These are phyloP conservation scores for Cymbopogon citratus DNA, from an alignment of 176 grass and related monocot genomes.

Conservation along the genomic window DNA sequence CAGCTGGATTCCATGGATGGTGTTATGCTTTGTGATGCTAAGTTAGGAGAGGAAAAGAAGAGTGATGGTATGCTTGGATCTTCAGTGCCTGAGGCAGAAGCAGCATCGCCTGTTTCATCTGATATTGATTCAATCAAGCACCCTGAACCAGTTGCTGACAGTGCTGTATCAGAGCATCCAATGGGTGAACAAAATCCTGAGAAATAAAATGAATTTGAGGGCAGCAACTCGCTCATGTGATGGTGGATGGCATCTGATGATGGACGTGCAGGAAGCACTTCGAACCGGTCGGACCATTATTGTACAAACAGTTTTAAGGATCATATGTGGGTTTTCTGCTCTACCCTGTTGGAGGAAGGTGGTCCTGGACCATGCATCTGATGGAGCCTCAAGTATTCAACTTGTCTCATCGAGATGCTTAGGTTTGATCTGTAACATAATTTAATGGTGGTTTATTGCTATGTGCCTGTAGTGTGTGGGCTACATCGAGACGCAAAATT, in stretches of 20 bases:
- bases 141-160: slow-evolving; percentile 10
- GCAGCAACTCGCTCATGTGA: slow-evolving; percentile 11
- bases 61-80: neutral
- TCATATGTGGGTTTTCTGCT: neutral
- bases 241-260: slow-evolving; percentile 17
- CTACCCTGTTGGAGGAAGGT: neutral
- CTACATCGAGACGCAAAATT: neutral
- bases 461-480: neutral
- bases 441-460: slow-evolving; percentile 31
- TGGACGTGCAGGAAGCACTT: slow-evolving; percentile 25
- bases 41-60: slow-evolving; percentile 22
- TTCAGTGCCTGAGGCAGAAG: slow-evolving; percentile 11
- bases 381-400: neutral
- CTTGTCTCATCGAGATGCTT: neutral
- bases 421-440: slow-evolving; percentile 14
- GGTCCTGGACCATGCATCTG: neutral
- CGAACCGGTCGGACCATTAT: slow-evolving; percentile 4
- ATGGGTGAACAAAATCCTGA: slow-evolving; percentile 20
- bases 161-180: neutral
- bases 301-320: neutral
- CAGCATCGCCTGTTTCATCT: neutral
- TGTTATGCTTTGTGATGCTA: neutral
- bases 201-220: slow-evolving; percentile 9
- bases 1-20: slow-evolving; percentile 14
- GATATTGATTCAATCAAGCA: neutral